Conservation (phyloP, 75 land plant genomes). For the Pinus albicaulis region DNA sequence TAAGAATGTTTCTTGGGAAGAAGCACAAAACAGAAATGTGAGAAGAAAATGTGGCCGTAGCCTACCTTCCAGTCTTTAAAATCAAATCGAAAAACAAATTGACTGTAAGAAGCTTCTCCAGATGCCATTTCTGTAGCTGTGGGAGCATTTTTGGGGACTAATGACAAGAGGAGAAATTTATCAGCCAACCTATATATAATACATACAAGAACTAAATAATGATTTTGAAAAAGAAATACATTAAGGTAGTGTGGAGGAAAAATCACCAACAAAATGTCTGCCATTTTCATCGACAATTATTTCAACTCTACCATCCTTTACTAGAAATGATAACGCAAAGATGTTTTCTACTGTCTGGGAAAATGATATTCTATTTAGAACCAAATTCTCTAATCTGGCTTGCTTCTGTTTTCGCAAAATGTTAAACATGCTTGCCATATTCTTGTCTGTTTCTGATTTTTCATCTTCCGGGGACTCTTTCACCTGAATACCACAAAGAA, state of each 20-base stretch:
- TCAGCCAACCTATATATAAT: not conserved
- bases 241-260: not conserved
- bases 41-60: too few relatives aligned
- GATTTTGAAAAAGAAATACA: not conserved
- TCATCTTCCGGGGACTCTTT: conserved; percentile 29
- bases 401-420: conserved; percentile 44
- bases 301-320: conserved; percentile 85
- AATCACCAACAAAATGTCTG: conserved; percentile 69
- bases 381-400: conserved; percentile 62
- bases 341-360: conserved; percentile 94
- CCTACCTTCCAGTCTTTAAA: conserved; percentile 77
- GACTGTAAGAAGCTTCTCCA: conserved; percentile 48
- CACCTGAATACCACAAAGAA: conserved; percentile 28
- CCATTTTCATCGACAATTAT: conserved; percentile 54
- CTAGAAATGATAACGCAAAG: conserved; percentile 87
- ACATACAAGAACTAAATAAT: not conserved
- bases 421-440: conserved; percentile 77
- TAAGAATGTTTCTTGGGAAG: not conserved
- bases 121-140: conserved; percentile 24
- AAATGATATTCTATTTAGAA: conserved; percentile 76
- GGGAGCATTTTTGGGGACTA: conserved; percentile 86
- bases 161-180: not conserved
- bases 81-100: conserved; percentile 78
- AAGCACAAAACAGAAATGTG: not conserved
- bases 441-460: conserved; percentile 75